Base-by-base conservation (phyloP, 2,329 filamentous ascomycete genomes). In the Hymenoscyphus salicellus region DNA sequence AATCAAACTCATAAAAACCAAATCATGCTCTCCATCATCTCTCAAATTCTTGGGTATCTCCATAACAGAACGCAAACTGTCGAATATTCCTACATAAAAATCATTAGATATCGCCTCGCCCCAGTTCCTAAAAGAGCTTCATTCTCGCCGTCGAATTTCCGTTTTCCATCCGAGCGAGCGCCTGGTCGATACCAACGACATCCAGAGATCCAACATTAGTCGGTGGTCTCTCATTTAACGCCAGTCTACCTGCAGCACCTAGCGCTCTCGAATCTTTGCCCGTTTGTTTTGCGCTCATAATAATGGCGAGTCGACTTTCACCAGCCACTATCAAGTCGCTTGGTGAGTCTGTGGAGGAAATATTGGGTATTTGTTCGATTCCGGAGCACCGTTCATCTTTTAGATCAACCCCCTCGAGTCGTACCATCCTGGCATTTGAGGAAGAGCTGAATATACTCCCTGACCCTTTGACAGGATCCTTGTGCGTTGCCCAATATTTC, bases 101-200 rank as follows among this genome's bases (percentile, higher is more conserved):
- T 61, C 46, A 55, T 55, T 61, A 61, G 60, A 56, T 49, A 33
- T 23, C 20, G 14, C 26, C 55, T 3, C 55, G 26, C 60, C 28
- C 28, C 32, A 28, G 56, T 23, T 38, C 60, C 17, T 56, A 62
- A 60, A 73, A 68, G 26, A 70, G 62, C 46, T 72, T 71, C 60
- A 64, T 63, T 26, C 64, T 57, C 3, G 66, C 68, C 14, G 62
- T 33, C 26, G 26, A 33, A 16, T 62, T 61, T 16, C 69, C 67
- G 30, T 72, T 70, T 43, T 86, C 82, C 83, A 89, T 79, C 59
- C 77, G 79, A 58, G 85, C 81, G 61, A 89, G 75, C 58, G 82
- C 83, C 65, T 84, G 82, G 69, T 89, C 86, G 71, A 89, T 87
- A 69, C 86, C 85, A 81, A 87, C 84, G 55, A 89, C 86, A 72